Base-by-base conservation (phyloP, 1,139 yeast species). In the Diutina mesorugosa region DNA sequence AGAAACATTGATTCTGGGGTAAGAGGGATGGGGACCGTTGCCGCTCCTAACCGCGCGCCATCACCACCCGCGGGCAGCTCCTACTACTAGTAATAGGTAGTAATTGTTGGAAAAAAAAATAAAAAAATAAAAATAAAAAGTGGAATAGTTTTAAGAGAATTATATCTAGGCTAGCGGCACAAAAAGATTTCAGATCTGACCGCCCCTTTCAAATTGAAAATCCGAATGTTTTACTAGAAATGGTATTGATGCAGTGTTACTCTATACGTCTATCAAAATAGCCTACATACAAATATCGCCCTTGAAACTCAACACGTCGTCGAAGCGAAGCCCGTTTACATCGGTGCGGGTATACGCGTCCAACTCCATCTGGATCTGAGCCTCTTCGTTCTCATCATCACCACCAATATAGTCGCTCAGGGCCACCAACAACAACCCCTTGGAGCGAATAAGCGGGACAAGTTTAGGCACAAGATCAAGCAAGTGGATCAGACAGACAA, bases 341-440 rank as follows among this genome's bases (percentile, higher is more conserved):
- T 86, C 90, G 1, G 81, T 72, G 56, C 66, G 69, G 4, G 76
- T 72, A 61, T 74, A 75, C 21, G 77, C 73, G 58, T 76, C 79
- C 64, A 75, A 69, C 50, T 75, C 78, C 57, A 66, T 69, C 51
- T 66, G 66, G 9, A 70, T 50, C 12, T 50, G 60, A 16, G 62
- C 58, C 12, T 63, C 67, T 32, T 68, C 71, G 35, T 67, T 67
- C 32, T 73, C 74, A 28, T 47, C 51, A 12, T 26, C 38, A 29
- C 21, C 18, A 10, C 69, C 70, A 18, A 68, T 71, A 29, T 59
- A 61, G 56, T 73, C 78, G 59, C 73, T 78, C 1, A 83, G 78
- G 0, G 95, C 95, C 38, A 93, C 93, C 55, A 93, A 73, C 55
- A 93, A 84, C 61, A 93, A 76, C 0, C 98, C 98, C 60, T 87